Percentiles rank a stretch among this genome's conserved stretches.
These are phyloP conservation scores for Blechomonas ayalai DNA, from an alignment of 208 protist species.

Conservation along the genomic window DNA sequence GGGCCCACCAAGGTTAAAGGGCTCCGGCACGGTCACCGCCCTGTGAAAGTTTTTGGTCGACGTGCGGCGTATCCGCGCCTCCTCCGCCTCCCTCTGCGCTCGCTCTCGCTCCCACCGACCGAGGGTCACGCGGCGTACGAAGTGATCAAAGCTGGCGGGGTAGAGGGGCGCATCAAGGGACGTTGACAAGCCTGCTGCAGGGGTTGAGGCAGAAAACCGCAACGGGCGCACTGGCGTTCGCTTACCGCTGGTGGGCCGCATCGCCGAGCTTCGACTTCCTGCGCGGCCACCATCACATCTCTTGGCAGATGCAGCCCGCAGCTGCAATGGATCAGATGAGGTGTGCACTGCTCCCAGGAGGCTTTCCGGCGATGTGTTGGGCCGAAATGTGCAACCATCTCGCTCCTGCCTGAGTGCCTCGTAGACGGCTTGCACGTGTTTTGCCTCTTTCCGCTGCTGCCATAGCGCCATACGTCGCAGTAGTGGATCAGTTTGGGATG, in stretches of 20 bases:
- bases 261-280: no score
- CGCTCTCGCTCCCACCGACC: slow-evolving; percentile 22
- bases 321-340: no score
- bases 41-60: slow-evolving; percentile 26
- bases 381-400: slow-evolving; percentile 42
- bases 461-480: slow-evolving; percentile 40
- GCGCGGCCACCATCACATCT: no score
- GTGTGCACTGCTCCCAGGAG: no score
- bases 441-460: slow-evolving; percentile 52
- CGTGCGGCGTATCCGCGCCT: slow-evolving; percentile 18
- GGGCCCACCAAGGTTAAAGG: slow-evolving; percentile 29
- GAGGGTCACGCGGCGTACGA: slow-evolving; percentile 29
- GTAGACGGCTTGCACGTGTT: slow-evolving; percentile 51
- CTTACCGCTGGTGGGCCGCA: no score
- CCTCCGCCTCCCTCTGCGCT: slow-evolving; percentile 22
- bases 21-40: slow-evolving; percentile 24
- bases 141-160: slow-evolving; percentile 33
- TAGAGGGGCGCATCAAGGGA: no score
- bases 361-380: no score
- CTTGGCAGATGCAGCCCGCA: no score
- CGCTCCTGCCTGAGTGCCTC: slow-evolving; percentile 43
- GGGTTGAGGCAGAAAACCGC: no score
- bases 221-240: no score
- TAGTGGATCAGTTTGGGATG: slow-evolving; percentile 20
- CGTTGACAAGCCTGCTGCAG: no score